Evolutionary conservation across 495 filamentous ascomycete species (phyloP).

Genomic region (Neurospora sp.): DNA sequence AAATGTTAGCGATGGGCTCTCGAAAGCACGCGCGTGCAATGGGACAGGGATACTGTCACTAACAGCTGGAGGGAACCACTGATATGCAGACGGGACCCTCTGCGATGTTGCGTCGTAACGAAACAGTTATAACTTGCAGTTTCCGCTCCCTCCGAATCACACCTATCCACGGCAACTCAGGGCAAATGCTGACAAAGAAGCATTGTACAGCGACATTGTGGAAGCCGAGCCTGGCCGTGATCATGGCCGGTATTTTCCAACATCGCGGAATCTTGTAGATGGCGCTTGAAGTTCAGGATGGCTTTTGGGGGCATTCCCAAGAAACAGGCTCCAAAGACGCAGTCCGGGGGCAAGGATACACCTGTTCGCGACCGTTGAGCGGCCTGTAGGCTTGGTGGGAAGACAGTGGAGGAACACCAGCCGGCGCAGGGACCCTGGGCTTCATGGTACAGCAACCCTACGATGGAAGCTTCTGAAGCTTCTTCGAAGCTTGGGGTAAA

Average conservation of each 20-base stretch:
- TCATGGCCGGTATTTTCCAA: not conserved
- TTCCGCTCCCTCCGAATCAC: not conserved
- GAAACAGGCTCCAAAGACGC: not conserved
- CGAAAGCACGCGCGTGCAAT: not conserved
- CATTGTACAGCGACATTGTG: not conserved
- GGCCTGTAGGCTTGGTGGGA: not conserved
- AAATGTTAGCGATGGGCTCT: not conserved
- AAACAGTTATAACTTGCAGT: not conserved
- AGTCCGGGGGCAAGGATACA: not conserved
- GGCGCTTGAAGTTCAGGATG: not conserved
- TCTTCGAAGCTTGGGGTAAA: not conserved
- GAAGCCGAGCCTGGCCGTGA: not conserved
- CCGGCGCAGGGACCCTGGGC: not conserved
- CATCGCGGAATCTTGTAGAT: not conserved
- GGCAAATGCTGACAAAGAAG: not conserved
- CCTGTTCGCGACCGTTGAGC: not conserved
- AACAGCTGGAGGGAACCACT: not conserved
- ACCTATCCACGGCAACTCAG: not conserved
- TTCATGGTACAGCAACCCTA: not conserved
- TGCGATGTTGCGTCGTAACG: not conserved
- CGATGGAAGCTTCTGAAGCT: not conserved
- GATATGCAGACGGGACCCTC: not conserved
- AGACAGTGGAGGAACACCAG: not conserved
- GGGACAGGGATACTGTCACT: not conserved
- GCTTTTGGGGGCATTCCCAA: not conserved